Evolutionary conservation across 2,329 filamentous ascomycete species (phyloP), one percentile per base, ranked within the genome.

Genomic region (Chaetomium olivaceum): DNA sequence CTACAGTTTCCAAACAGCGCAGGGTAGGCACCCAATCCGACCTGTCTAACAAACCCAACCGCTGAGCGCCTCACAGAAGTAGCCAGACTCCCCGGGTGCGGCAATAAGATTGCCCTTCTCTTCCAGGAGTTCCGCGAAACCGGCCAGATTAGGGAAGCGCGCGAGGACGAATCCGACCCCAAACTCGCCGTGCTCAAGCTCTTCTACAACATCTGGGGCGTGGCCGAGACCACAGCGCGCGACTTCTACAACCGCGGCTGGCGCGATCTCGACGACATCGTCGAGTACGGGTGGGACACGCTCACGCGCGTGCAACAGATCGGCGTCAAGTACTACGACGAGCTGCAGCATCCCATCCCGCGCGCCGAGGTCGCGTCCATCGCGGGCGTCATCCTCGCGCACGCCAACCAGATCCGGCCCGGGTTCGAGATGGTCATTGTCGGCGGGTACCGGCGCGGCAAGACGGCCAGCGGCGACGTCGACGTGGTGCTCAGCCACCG

Each of bases 151-250:
- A 74, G 81, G 43, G 91, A 91, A 27, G 88, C 89, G 0, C 79
- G 84, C 8, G 85, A 87, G 4, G 84, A 91, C 1, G 84, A 89
- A 59, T 77, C 79, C 0, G 88, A 96, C 70, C 80, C 86, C 14
- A 85, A 83, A 64, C 81, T 95, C 65, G 81, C 82, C 23, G 82
- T 88, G 0, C 78, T 97, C 3, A 82, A 86, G 54, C 76, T 83
- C 0, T 97, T 98, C 76, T 91, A 91, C 78, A 82, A 90, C 4
- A 96, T 97, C 64, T 97, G 92, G 91, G 94, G 93, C n/a, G 92
- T 97, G 0, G 94, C 91, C 0, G 89, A 90, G 2, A 87, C 87
- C 14, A 95, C 90, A 0, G 93, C 94, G 0, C 83, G 89, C 19
- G 86, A 93, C 1, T 97, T 97, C 72, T 95, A 93, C 76, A 84